Conservation (phyloP, 352 stramenopile genomes). For the Globisporangium mamillatum region DNA sequence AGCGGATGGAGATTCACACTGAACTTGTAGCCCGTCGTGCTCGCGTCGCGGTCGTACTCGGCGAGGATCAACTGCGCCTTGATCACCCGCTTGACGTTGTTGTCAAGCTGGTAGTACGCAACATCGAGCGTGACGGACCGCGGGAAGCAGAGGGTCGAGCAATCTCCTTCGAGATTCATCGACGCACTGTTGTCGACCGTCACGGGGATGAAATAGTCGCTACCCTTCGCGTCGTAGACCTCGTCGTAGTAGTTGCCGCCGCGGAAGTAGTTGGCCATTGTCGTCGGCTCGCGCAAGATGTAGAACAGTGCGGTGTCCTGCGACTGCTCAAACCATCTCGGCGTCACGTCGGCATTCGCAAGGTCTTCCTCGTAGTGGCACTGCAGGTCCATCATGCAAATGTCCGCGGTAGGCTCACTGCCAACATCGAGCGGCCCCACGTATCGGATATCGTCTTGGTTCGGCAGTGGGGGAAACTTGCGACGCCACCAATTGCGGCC, state of each 20-base stretch:
- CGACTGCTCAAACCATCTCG: conserved; percentile 95
- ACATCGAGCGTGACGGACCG: conserved; percentile 92
- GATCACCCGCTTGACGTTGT: conserved; percentile 92
- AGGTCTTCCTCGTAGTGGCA: conserved; percentile 95
- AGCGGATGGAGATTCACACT: conserved; percentile 91
- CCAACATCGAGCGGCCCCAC: conserved; percentile 89
- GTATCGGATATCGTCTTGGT: conserved; percentile 93
- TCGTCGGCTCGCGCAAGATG: conserved; percentile 90
- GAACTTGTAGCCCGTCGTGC: conserved; percentile 89
- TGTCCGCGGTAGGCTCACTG: conserved; percentile 88
- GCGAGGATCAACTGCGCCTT: conserved; percentile 85
- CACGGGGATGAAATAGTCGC: conserved; percentile 95
- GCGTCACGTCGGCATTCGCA: conserved; percentile 81
- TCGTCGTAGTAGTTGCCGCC: conserved; percentile 74
- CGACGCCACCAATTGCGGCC: conserved; percentile 73
- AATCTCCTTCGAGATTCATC: conserved; percentile 79
- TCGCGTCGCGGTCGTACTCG: conserved; percentile 92
- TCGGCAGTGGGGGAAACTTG: conserved; percentile 81
- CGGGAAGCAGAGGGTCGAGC: conserved; percentile 91
- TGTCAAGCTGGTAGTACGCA: conserved; percentile 93
- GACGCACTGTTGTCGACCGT: conserved; percentile 86
- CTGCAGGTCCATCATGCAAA: conserved; percentile 86
- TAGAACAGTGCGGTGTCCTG: conserved; percentile 89
- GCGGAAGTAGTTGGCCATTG: conserved; percentile 84
- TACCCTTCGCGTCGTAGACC: conserved; percentile 44